Percentiles rank a stretch among this genome's conserved stretches.
phyloP scores from a whole-genome alignment of 306 rosid species.

The Castanospermum australe region DNA sequence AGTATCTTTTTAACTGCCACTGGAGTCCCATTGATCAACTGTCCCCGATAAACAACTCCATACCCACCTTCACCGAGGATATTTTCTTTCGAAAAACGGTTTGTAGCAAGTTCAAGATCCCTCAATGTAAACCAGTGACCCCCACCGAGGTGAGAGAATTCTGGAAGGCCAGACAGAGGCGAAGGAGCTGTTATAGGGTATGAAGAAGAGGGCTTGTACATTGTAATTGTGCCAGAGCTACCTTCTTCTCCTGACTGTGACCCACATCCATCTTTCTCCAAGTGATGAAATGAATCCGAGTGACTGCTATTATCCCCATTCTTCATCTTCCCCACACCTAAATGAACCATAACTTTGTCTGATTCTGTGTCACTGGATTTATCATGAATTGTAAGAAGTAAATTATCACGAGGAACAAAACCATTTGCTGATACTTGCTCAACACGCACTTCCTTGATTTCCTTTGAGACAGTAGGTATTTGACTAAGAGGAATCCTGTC shows the following conservation, averaged over 20 bases:
- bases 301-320: slow-evolving; percentile 55
- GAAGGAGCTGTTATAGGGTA: slow-evolving; percentile 69
- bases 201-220: slow-evolving; percentile 54
- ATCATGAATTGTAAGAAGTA: slow-evolving; percentile 55
- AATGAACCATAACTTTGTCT: slow-evolving; percentile 59
- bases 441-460: slow-evolving; percentile 61
- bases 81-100: slow-evolving; percentile 64
- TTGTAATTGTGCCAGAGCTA: slow-evolving; percentile 58
- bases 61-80: slow-evolving; percentile 87
- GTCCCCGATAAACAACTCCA: slow-evolving; percentile 76
- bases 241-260: slow-evolving; percentile 75
- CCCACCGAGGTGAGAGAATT: slow-evolving; percentile 87
- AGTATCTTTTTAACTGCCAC: slow-evolving; percentile 88
- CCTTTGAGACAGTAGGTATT: slow-evolving; percentile 72
- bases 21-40: slow-evolving; percentile 65
- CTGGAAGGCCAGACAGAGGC: slow-evolving; percentile 72
- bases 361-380: slow-evolving; percentile 54
- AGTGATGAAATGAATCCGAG: slow-evolving; percentile 65
- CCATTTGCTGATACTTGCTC: slow-evolving; percentile 55
- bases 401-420: slow-evolving; percentile 56
- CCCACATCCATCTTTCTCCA: slow-evolving; percentile 51
- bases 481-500: slow-evolving; percentile 43
- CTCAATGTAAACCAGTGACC: slow-evolving; percentile 89
- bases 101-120: slow-evolving; percentile 84
- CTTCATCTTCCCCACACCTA: slow-evolving; percentile 50